Evolutionary conservation across 129 eudicot genomes (phyloP), one percentile per base, ranked within the genome.

Genomic region (Saposhnikovia divaricata): DNA sequence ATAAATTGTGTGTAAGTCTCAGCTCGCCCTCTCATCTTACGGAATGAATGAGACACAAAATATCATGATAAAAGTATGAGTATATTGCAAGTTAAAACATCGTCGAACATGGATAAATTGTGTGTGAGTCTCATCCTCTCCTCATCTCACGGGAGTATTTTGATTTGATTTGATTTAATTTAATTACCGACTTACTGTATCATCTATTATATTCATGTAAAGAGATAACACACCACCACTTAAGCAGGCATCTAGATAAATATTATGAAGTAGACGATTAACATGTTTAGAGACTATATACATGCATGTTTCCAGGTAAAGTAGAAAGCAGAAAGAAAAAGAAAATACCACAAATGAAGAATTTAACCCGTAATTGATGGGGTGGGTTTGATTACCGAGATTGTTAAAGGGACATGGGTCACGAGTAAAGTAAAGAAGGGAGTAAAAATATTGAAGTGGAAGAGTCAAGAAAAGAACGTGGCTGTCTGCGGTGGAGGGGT

Each of bases 121-220:
- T 61, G 34, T 4, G 69, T 61, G 69, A 61, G 69, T 61, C 69
- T 61, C 69, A 61, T 61, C 34, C 37, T 61, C 69, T 61, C 69
- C 10, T 61, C 14, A 61, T n/a, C 37, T 61, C 34, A 61, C 1
- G 14, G 5, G 69, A 23, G 25, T 61, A 61, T 61, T 59, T 59
- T 59, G 28, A 3, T 61, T 61, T 61, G 34, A 61, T 61, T 61
- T 21, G 31, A 61, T 61, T 61, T 21, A 14, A 53, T 6, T 53
- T 18, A n/a, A 6, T 9, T 25, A n/a, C 3, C 0, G 1, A n/a
- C 5, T 57, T 57, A n/a, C 31, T 61, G 31, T n/a, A 59, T 57
- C 27, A 8, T 8, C 9, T 2, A 7, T 18, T 2, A 59, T 8
- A 1, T n/a, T 59, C 66, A 25, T 25, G 69, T 25, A 61, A 25